phyloP scores from a whole-genome alignment of 352 stramenopile genomes.

The Halophytophthora polymorphica region DNA sequence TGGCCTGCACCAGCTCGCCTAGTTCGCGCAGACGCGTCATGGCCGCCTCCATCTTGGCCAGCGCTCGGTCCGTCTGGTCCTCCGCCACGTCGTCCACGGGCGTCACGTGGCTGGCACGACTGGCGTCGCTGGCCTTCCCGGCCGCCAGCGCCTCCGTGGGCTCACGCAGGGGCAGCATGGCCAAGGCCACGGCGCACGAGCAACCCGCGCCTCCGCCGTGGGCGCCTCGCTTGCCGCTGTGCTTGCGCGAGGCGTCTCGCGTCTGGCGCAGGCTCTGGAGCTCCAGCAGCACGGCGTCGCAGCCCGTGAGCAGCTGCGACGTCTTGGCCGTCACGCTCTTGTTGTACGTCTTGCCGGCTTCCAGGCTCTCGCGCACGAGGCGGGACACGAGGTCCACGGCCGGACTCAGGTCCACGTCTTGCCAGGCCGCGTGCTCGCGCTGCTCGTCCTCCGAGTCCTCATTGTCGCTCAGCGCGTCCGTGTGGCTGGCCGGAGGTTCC shows the following conservation, averaged over 20 bases:
- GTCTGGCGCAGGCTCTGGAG: conserved; percentile 67
- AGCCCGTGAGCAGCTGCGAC: conserved; percentile 73
- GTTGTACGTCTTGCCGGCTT: conserved; percentile 84
- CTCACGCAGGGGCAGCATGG: conserved; percentile 49
- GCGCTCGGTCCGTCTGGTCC: conserved; percentile 74
- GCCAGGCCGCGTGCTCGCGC: conserved; percentile 68
- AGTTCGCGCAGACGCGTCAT: conserved; percentile 70
- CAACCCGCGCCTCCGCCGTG: conserved; percentile 40
- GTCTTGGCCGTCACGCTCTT: conserved; percentile 83
- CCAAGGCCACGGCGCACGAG: conserved; percentile 54
- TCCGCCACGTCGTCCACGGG: conserved; percentile 59
- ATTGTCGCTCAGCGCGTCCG: conserved; percentile 61
- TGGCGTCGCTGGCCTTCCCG: conserved; percentile 10
- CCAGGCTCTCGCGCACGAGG: conserved; percentile 62
- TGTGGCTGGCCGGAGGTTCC: conserved; percentile 18
- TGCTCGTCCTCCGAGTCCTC: conserved; percentile 85
- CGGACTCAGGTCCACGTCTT: conserved; percentile 81
- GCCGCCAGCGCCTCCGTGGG: conserved; percentile 10
- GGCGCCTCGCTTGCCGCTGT: conserved; percentile 25
- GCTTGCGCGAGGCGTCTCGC: conserved; percentile 48
- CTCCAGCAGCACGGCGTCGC: conserved; percentile 69
- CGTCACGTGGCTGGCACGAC: conserved; percentile 5
- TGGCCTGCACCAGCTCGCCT: conserved; percentile 78
- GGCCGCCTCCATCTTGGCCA: conserved; percentile 73
- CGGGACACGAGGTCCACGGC: conserved; percentile 66